These are phyloP conservation scores for Esteya vermicola DNA, from an alignment of 2,329 filamentous ascomycete genomes.

Conservation along the genomic window DNA sequence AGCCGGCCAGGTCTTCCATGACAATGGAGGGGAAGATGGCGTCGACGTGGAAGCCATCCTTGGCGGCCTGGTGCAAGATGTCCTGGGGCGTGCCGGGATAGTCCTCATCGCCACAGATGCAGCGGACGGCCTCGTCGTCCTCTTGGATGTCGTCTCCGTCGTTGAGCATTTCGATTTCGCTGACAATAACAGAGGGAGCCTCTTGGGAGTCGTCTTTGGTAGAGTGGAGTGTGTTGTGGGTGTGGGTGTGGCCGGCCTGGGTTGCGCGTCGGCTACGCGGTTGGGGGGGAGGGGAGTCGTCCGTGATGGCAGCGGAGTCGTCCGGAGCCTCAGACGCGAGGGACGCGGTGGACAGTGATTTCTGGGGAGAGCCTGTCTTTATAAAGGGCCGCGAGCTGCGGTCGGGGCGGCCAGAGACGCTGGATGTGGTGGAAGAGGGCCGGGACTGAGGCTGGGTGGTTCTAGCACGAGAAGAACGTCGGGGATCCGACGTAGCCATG, in stretches of 20 bases:
- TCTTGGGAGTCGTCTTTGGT: constrained; percentile 39
- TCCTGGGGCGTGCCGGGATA: constrained; percentile 71
- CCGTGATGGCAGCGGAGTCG: constrained; percentile 37
- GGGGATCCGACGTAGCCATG: constrained; percentile 55
- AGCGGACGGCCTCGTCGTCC: constrained; percentile 89
- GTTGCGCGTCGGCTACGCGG: constrained; percentile 42
- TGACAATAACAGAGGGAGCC: constrained; percentile 22
- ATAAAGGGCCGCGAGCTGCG: constrained; percentile 57
- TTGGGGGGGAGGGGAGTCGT: constrained; percentile 60
- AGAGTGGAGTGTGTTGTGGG: neutral
- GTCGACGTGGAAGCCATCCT: constrained; percentile 42
- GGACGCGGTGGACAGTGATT: constrained; percentile 60
- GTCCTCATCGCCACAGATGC: constrained; percentile 86
- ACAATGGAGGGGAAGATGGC: constrained; percentile 46
- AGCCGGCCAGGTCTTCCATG: constrained; percentile 76
- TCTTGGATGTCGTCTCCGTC: constrained; percentile 60
- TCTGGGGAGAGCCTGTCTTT: constrained; percentile 59
- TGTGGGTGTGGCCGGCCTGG: too few relatives aligned
- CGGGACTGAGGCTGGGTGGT: constrained; percentile 61
- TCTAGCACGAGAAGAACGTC: constrained; percentile 85
- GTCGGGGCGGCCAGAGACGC: constrained; percentile 59
- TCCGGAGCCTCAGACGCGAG: constrained; percentile 56
- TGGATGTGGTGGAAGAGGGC: constrained; percentile 65
- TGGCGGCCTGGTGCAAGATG: constrained; percentile 33
- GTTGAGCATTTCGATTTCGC: constrained; percentile 38